Conservation (phyloP, 1,284 basidiomycete genomes). For the Melampsora larici-populina region DNA sequence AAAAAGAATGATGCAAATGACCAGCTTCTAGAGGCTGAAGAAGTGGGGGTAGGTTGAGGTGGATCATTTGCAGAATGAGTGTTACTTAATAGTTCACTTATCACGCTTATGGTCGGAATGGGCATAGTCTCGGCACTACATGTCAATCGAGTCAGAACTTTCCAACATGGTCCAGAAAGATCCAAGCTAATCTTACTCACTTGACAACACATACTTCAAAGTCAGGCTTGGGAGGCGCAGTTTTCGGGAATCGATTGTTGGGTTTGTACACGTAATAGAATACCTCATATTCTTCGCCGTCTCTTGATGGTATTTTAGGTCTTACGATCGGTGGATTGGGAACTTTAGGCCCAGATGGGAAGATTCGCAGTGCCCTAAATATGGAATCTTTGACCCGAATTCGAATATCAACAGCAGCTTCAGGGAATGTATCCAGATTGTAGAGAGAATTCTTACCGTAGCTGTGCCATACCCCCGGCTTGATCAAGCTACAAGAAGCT, state of each 20-base stretch:
- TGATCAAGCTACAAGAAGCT: conserved; percentile 19
- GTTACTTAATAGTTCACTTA: conserved; percentile 14
- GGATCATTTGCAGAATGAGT: conserved; percentile 10
- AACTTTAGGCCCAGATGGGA: conserved; percentile 28
- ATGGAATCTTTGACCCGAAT: conserved; percentile 26
- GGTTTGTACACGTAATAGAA: conserved; percentile 43
- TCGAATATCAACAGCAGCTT: background rate
- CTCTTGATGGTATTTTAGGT: background rate
- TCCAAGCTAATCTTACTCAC: conserved; percentile 5
- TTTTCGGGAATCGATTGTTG: conserved; percentile 38
- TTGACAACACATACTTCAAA: conserved; percentile 41
- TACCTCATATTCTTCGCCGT: conserved; percentile 20
- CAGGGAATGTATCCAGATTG: background rate
- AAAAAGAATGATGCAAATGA: conserved; percentile 6
- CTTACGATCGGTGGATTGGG: background rate
- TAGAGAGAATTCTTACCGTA: conserved; percentile 16
- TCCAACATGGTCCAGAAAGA: background rate
- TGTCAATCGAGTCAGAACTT: background rate
- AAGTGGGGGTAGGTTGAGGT: background rate
- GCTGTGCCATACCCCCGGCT: conserved; percentile 14
- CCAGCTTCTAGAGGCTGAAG: background rate
- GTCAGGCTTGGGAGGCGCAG: conserved; percentile 26
- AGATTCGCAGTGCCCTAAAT: conserved; percentile 26
- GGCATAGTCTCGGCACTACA: conserved; percentile 32
- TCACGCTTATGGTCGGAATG: conserved; percentile 18